Conservation (phyloP, 768 basidiomycete species). For the Panaeolus cyanescens region DNA sequence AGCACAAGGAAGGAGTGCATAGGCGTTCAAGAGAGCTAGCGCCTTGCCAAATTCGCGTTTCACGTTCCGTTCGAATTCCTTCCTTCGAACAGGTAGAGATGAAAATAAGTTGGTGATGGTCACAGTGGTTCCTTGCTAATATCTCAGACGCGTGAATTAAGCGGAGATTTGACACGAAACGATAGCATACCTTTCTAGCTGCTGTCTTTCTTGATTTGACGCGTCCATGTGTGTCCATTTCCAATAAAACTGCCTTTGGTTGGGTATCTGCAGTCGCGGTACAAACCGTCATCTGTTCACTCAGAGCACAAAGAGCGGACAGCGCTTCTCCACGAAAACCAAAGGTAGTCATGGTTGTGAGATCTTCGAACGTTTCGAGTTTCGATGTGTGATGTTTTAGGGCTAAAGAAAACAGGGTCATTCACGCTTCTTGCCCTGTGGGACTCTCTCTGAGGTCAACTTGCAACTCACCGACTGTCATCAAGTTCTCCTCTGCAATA, state of each 20-base stretch:
- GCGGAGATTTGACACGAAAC: not conserved
- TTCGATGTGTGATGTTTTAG: conserved; percentile 96
- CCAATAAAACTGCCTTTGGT: conserved; percentile 80
- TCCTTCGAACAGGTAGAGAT: conserved; percentile 85
- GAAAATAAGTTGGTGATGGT: conserved; percentile 71
- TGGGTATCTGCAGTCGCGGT: conserved; percentile 73
- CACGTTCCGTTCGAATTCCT: conserved; percentile 85
- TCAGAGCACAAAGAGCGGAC: conserved; percentile 87
- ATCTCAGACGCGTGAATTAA: not conserved
- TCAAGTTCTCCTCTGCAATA: conserved; percentile 76
- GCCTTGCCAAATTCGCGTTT: conserved; percentile 92
- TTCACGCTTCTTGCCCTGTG: not conserved
- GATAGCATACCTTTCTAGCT: conserved; percentile 70
- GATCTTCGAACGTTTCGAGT: conserved; percentile 71
- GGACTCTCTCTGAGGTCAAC: not conserved
- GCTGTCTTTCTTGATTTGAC: conserved; percentile 57
- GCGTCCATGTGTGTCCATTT: conserved; percentile 68
- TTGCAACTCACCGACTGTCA: conserved; percentile 64
- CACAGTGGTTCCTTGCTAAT: conserved; percentile 86
- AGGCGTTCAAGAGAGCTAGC: conserved; percentile 78
- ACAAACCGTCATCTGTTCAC: conserved; percentile 65
- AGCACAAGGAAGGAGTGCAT: conserved; percentile 87
- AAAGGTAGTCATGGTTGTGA: conserved; percentile 75
- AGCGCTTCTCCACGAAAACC: conserved; percentile 97
- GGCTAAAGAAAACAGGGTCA: conserved; percentile 40